phyloP scores from a whole-genome alignment of 192 early-diverging fungal genomes.

The Coemansia sp. region DNA sequence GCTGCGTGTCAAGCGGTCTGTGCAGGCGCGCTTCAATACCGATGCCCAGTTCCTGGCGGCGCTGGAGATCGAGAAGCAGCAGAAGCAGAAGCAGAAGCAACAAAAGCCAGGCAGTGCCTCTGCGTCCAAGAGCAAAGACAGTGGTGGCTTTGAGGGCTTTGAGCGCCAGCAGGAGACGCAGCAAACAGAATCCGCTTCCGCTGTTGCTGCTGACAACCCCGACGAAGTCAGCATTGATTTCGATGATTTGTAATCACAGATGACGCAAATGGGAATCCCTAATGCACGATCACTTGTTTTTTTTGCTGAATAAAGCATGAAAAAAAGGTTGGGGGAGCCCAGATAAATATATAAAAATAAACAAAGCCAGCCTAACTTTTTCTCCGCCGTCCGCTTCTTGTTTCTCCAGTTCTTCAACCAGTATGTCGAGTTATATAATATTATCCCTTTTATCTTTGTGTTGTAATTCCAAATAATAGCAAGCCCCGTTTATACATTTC shows the following conservation, averaged over 20 bases:
- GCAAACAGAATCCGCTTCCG: background rate
- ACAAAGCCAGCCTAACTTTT: no score
- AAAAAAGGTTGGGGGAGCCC: no score
- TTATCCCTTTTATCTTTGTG: no score
- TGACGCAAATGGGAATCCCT: background rate
- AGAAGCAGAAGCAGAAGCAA: background rate
- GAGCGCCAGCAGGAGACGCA: background rate
- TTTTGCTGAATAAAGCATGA: no score
- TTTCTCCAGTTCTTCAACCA: no score
- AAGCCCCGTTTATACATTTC: background rate
- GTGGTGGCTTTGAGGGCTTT: background rate
- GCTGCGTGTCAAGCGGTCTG: constrained; percentile 89
- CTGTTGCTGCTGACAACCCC: constrained; percentile 10
- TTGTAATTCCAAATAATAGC: no score
- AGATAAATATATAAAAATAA: no score
- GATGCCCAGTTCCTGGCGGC: constrained; percentile 69
- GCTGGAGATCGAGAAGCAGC: constrained; percentile 7
- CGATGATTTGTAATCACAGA: background rate
- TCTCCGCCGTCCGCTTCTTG: no score
- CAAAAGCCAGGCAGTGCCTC: background rate
- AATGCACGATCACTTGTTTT: no score
- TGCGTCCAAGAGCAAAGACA: background rate
- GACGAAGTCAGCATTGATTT: constrained; percentile 38
- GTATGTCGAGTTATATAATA: no score
- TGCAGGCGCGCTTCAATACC: constrained; percentile 81